Evolutionary conservation across 805 yeast genomes (phyloP).

Genomic region (Candida rishiriensis): DNA sequence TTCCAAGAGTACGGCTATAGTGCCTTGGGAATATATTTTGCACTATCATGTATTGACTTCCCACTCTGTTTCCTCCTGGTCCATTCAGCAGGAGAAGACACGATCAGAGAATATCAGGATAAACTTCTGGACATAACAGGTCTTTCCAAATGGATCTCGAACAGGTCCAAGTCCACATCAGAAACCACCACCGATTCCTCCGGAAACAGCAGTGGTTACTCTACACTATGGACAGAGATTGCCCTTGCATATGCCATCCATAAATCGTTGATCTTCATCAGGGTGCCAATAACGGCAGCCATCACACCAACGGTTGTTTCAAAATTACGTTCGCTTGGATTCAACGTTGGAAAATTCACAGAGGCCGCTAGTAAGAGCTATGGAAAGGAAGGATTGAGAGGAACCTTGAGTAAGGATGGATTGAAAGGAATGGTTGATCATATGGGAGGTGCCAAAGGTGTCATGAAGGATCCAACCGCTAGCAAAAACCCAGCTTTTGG

Average conservation of each 20-base stretch:
- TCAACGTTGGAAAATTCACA: conserved; percentile 58
- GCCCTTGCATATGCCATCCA: conserved; percentile 91
- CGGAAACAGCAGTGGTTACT: conserved; percentile 15
- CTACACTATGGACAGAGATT: conserved; percentile 71
- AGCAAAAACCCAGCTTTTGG: conserved; percentile 49
- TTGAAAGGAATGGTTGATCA: conserved; percentile 19
- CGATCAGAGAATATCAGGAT: conserved; percentile 64
- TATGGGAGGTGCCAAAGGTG: conserved; percentile 13
- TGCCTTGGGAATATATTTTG: conserved; percentile 81
- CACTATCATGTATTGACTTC: conserved; percentile 67
- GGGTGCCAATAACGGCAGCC: conserved; percentile 90
- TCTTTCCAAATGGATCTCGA: conserved; percentile 36
- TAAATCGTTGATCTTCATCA: conserved; percentile 75
- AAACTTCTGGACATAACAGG: conserved; percentile 60
- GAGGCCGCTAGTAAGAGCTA: conserved; percentile 29
- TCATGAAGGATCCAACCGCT: conserved; percentile 30
- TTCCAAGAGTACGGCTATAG: conserved; percentile 87
- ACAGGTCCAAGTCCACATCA: conserved; percentile 6
- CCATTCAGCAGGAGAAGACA: conserved; percentile 83
- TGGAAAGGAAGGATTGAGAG: conserved; percentile 23
- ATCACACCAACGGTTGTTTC: conserved; percentile 78
- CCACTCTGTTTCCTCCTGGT: conserved; percentile 82
- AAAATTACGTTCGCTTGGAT: conserved; percentile 69
- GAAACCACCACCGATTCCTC: conserved; percentile 21
- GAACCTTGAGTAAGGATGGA: conserved; percentile 22